Evolutionary conservation across 257 asterid genomes (phyloP), one percentile per base, ranked within the genome.

Genomic region (Capsicum baccatum): DNA sequence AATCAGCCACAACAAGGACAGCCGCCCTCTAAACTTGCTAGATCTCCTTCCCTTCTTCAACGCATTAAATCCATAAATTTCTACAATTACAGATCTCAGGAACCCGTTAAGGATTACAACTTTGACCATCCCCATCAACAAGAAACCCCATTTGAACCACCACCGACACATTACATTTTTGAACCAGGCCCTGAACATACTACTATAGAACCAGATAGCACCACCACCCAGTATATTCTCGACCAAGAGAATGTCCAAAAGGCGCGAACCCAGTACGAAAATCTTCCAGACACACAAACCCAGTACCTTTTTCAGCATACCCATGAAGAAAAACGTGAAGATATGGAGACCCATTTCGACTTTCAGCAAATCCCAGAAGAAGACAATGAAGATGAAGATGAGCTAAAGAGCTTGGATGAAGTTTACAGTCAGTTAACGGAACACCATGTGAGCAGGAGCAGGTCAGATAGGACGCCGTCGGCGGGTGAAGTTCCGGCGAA

Each of bases 21-120:
- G 14, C 64, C 80, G 2, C 33, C 33, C 1, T 0, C 85, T 57
- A 80, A 83, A 56, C 82, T 89, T 47, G 88, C 79, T 44, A 88
- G 88, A 84, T 91, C 97, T 5, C 93, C 92, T 4, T 92, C 98
- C 0, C 83, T 94, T 87, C 93, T 94, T 60, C 97, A 92, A 64
- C 98, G 98, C 83, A 82, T 93, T 7, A 93, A 90, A 87, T 93
- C 98, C 81, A 80, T 92, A 44, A 91, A 91, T n/a, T 85, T 92
- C 83, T 73, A 79, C 81, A 15, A 81, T 15, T 79, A 44, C 86
- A 89, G 90, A 85, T 87, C 93, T 86, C 94, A 88, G 16, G 92
- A 89, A 52, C 84, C 87, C 6, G 87, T 26, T 26, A 26, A 26
- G 33, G 33, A 26, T 26, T 26, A 26, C 33, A 26, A 58, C 82